Percentiles rank a stretch among this genome's conserved stretches.
These are phyloP conservation scores for Psilocybe mexicana DNA, from an alignment of 1,284 basidiomycete species.

Conservation along the genomic window DNA sequence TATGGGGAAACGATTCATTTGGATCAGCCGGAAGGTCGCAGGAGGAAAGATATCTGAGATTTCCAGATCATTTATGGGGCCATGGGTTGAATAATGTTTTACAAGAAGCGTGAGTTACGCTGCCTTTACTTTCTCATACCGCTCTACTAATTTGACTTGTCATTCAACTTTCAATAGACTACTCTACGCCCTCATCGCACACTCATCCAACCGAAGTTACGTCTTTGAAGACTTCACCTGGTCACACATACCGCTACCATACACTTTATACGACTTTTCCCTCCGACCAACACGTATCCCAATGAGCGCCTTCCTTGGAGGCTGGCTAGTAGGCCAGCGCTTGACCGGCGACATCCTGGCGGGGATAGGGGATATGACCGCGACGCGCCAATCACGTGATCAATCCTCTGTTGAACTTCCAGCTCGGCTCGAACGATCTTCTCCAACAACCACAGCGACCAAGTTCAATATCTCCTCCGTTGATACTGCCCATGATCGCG, in stretches of 20 bases:
- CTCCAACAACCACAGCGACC: no score
- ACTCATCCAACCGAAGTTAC: conserved; percentile 46
- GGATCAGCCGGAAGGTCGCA: background rate
- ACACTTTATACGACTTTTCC: conserved; percentile 48
- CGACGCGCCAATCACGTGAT: no score
- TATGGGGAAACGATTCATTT: background rate
- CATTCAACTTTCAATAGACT: conserved; percentile 12
- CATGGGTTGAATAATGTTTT: conserved; percentile 58
- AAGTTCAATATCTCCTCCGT: no score
- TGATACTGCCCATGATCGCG: background rate
- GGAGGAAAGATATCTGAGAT: conserved; percentile 38
- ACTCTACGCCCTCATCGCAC: conserved; percentile 52
- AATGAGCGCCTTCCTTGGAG: conserved; percentile 59
- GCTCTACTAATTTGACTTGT: no score
- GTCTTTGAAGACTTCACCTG: conserved; percentile 73
- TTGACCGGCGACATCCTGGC: no score
- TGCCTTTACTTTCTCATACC: background rate
- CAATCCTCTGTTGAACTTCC: no score
- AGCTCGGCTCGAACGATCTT: no score
- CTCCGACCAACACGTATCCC: conserved; percentile 60
- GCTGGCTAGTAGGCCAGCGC: conserved; percentile 43
- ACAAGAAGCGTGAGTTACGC: conserved; percentile 50
- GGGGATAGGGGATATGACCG: no score
- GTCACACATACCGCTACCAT: conserved; percentile 50
- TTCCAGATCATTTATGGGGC: conserved; percentile 54